Percentiles rank a stretch among this genome's conserved stretches.
Evolutionary conservation across 345 rosid genomes (phyloP).

Genomic region (Hirschfeldia incana): DNA sequence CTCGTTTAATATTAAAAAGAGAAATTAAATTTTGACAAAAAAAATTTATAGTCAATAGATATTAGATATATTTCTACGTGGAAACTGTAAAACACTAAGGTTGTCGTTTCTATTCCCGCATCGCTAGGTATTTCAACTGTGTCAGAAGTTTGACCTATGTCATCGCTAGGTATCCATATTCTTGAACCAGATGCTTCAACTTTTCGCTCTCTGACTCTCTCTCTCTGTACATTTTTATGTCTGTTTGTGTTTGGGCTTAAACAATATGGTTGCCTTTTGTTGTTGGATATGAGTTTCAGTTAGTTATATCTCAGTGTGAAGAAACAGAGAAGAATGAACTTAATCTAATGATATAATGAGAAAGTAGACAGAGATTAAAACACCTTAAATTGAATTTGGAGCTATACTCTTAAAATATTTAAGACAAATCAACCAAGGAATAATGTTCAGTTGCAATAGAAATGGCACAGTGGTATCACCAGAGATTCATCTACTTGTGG

Average conservation of each 20-base stretch:
- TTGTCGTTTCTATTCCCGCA: no score
- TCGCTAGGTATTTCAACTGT: no score
- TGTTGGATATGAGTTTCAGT: background rate
- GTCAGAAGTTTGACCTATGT: no score
- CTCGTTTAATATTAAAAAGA: no score
- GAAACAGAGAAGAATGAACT: background rate
- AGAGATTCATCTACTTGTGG: conserved; percentile 42
- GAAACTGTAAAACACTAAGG: no score
- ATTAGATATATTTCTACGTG: no score
- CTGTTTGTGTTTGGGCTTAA: background rate
- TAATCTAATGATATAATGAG: background rate
- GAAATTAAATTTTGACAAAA: no score
- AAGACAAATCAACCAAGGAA: conserved; percentile 23
- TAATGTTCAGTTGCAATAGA: conserved; percentile 18
- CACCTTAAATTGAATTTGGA: background rate
- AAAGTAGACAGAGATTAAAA: conserved; percentile 6
- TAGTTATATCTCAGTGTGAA: background rate
- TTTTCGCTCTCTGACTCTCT: background rate
- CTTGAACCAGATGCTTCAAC: background rate
- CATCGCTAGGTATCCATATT: no score
- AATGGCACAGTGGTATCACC: background rate
- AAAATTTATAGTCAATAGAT: no score
- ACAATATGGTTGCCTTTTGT: conserved; percentile 3
- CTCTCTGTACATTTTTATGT: no score
- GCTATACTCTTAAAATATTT: conserved; percentile 15